Conservation (phyloP, 495 filamentous ascomycete genomes). For the Neurospora tetraspora region DNA sequence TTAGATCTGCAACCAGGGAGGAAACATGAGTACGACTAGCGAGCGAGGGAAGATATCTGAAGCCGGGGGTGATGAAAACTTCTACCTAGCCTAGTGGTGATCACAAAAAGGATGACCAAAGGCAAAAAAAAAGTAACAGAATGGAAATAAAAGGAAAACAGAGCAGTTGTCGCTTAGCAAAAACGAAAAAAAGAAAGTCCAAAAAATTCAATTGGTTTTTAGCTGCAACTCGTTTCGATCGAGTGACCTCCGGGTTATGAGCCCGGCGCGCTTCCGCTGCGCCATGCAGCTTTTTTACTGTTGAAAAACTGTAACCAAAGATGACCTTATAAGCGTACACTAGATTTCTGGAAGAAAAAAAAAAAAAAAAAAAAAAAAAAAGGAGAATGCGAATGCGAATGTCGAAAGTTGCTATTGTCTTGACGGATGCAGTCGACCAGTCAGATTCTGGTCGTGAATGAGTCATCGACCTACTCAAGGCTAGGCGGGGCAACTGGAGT, state of each 20-base stretch:
- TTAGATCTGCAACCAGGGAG: too few relatives aligned
- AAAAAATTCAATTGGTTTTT: not conserved
- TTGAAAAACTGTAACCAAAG: not conserved
- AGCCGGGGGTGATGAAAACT: too few relatives aligned
- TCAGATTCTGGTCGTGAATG: not conserved
- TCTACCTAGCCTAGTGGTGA: too few relatives aligned
- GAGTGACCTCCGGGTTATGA: conserved; percentile 10
- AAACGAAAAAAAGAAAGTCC: not conserved
- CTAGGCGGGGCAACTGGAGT: not conserved
- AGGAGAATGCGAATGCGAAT: not conserved
- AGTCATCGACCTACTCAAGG: not conserved
- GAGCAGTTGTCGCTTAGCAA: too few relatives aligned
- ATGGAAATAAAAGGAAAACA: too few relatives aligned
- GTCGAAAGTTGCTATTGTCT: not conserved
- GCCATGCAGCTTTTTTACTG: conserved; percentile 4
- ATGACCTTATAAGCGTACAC: not conserved
- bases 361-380: not conserved
- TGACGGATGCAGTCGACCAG: not conserved
- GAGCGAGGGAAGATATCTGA: too few relatives aligned
- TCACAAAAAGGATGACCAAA: too few relatives aligned
- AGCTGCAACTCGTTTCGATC: conserved; percentile 9
- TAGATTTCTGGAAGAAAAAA: not conserved
- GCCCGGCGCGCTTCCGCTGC: conserved; percentile 10
- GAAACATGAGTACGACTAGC: too few relatives aligned
- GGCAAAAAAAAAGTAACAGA: not conserved